A percentile compares a stretch with the other conserved stretches of the same genome.
Evolutionary conservation across 345 rosid genomes (phyloP).

Genomic region (Ricinus communis): DNA sequence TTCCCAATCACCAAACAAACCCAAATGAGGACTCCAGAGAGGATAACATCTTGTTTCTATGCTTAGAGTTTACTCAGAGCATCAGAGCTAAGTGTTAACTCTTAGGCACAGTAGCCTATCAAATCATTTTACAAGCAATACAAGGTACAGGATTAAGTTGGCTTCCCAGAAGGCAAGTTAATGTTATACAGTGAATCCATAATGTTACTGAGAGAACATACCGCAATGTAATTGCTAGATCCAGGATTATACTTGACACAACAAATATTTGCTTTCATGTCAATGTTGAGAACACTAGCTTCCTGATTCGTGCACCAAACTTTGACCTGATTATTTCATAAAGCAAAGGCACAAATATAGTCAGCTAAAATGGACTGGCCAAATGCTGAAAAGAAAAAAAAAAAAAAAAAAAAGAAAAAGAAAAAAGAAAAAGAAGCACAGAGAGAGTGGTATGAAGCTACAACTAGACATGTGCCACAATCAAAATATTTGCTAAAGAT

Average conservation of each 20-base stretch:
- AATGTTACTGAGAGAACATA: constrained; percentile 30
- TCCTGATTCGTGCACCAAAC: constrained; percentile 98
- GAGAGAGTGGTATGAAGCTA: too few relatives aligned
- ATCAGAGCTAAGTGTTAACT: neutral
- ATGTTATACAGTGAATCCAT: neutral
- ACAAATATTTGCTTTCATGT: constrained; percentile 98
- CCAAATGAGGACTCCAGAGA: constrained; percentile 3
- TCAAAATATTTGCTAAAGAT: neutral
- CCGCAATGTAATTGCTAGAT: constrained; percentile 92
- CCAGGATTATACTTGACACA: constrained; percentile 99
- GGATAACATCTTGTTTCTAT: neutral
- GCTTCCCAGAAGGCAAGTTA: neutral
- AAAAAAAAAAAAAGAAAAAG: too few relatives aligned
- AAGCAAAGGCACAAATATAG: constrained; percentile 21
- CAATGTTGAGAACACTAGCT: constrained; percentile 89
- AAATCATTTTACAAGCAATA: neutral
- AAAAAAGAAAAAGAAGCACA: too few relatives aligned
- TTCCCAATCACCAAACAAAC: constrained; percentile 5
- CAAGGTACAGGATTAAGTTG: neutral
- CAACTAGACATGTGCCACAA: neutral
- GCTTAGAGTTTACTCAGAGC: neutral
- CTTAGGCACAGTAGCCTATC: neutral
- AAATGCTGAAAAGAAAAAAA: neutral
- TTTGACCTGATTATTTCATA: constrained; percentile 62
- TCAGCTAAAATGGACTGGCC: constrained; percentile 7